These are phyloP conservation scores for Quercus ilex DNA, from an alignment of 306 rosid genomes.

Conservation along the genomic window DNA sequence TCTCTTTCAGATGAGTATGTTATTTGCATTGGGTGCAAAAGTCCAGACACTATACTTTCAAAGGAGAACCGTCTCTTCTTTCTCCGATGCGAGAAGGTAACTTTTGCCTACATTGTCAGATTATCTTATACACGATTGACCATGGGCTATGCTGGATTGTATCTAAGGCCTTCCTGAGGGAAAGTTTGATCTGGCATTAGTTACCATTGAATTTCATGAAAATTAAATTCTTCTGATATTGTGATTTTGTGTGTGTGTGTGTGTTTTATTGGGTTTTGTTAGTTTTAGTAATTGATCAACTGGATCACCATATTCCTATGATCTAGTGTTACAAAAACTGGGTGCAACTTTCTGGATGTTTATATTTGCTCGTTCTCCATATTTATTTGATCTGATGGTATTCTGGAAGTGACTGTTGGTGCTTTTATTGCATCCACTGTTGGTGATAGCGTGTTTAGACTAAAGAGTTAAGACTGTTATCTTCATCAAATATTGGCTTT, in stretches of 20 bases:
- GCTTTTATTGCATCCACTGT: neutral
- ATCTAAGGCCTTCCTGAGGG: slow-evolving; percentile 21
- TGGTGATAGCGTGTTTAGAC: neutral
- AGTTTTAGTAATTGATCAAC: neutral
- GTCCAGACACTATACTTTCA: slow-evolving; percentile 91
- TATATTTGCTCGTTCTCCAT: neutral
- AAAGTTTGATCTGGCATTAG: neutral
- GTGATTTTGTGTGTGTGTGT: neutral
- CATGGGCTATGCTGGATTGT: neutral
- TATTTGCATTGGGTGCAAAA: slow-evolving; percentile 87
- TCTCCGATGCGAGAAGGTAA: slow-evolving; percentile 96
- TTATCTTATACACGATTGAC: slow-evolving; percentile 8
- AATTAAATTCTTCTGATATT: neutral
- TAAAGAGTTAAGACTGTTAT: no score
- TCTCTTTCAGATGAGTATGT: slow-evolving; percentile 75
- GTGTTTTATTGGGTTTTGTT: neutral
- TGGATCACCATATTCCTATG: neutral
- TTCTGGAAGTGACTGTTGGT: neutral
- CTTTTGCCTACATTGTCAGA: slow-evolving; percentile 32
- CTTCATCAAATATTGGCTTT: no score
- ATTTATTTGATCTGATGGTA: neutral
- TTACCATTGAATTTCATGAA: neutral
- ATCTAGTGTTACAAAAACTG: neutral
- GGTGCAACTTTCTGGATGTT: neutral
- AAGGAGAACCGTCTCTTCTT: slow-evolving; percentile 97